Base-by-base conservation (phyloP, 2,329 filamentous ascomycete genomes). In the Colletotrichum lupini region DNA sequence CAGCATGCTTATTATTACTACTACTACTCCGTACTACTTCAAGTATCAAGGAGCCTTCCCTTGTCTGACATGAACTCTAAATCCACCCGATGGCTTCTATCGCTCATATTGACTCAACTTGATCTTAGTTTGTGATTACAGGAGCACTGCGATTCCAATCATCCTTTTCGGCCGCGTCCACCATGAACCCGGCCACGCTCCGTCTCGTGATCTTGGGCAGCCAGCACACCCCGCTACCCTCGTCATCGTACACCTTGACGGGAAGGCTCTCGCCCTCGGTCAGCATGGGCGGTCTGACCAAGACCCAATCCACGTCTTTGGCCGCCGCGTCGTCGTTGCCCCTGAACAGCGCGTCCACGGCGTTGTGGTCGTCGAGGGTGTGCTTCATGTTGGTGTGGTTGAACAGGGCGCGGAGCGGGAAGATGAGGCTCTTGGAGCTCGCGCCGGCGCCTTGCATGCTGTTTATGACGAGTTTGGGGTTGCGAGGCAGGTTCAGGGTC, bases 391-490 rank as follows among this genome's bases (percentile, higher is more conserved):
- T 85, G 46, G 82, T 84, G 55, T 85, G 79, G 37, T 78, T 81
- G 76, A 90, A 85, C n/a, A 89, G 72, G 42, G 83, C 68, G 19
- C 83, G 81, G 75, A 89, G 76, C 1, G 84, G 78, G 42, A 80
- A 83, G 56, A 83, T 79, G 70, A 88, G 76, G 62, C 84, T 83
- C 0, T 70, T 30, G 77, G 81, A 86, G 5, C 87, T 89, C 35
- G 81, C 78, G 0, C 85, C 87, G 1, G 85, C 83, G 12, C 88
- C 89, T 73, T 87, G 85, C 1, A 86, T 84, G 14, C 85, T 87
- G 79, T 90, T 84, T 60, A 87, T 80, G 30, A 90, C 82, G 2
- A 89, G 76, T 64, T 87, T 88, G 8, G 56, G 30, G 19, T 30
- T 59, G 79, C 0, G 77, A 77, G 60, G 80, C 79, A n/a, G 19